Percentiles rank a stretch among this genome's conserved stretches.
Evolutionary conservation across 306 rosid species (phyloP).

Genomic region (Quercus engelmannii): DNA sequence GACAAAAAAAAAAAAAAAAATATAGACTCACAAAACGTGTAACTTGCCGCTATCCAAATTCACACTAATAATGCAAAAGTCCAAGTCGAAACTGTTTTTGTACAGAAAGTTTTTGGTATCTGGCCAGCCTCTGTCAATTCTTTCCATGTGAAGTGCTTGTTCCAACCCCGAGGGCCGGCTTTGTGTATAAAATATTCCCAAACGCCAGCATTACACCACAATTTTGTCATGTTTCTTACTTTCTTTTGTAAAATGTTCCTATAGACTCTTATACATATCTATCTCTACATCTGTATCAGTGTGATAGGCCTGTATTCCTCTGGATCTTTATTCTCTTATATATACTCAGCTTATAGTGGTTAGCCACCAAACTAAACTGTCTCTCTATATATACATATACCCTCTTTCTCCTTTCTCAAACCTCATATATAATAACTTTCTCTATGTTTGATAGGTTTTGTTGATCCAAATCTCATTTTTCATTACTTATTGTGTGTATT

Average conservation of each 20-base stretch:
- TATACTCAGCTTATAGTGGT: not conserved
- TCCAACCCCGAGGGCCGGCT: not conserved
- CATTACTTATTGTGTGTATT: not conserved
- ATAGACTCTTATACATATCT: not conserved
- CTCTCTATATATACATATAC: not conserved
- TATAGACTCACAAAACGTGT: too few relatives aligned
- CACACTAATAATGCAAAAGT: too few relatives aligned
- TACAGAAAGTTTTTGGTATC: not conserved
- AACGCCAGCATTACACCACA: not conserved
- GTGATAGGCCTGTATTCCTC: not conserved
- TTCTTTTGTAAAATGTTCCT: not conserved
- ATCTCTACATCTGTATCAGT: not conserved
- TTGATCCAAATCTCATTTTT: not conserved
- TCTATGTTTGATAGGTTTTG: not conserved
- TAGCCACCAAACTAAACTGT: not conserved
- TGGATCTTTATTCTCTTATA: not conserved
- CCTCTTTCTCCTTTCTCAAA: not conserved
- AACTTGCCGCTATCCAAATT: too few relatives aligned
- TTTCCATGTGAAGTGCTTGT: not conserved
- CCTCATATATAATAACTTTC: too few relatives aligned
- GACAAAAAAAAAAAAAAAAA: fast-evolving
- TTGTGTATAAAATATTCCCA: not conserved
- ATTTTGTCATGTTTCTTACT: not conserved
- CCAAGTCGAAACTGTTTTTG: too few relatives aligned
- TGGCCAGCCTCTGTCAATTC: not conserved